Conservation (phyloP, 768 basidiomycete species). For the Amanita molliuscula region DNA sequence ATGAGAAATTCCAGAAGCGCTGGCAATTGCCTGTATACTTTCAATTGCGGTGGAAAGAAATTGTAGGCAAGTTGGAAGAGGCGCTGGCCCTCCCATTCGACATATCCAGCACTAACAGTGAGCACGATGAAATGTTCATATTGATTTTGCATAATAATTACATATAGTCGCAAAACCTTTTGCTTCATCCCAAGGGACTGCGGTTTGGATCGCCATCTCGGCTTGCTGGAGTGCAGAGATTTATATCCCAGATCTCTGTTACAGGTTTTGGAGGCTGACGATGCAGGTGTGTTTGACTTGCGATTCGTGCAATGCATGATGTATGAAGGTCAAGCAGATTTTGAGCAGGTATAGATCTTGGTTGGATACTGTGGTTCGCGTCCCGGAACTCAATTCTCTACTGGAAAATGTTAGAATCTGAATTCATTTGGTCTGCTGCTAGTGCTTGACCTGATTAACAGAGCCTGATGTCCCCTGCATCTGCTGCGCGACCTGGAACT, state of each 20-base stretch:
- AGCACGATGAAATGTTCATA: constrained; percentile 3
- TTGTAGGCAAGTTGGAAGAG: constrained; percentile 69
- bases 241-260: constrained; percentile 71
- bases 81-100: constrained; percentile 37
- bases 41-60: constrained; percentile 95
- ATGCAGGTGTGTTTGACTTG: constrained; percentile 54
- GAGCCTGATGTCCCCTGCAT: constrained; percentile 11
- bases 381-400: constrained; percentile 11
- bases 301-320: neutral
- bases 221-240: constrained; percentile 84
- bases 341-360: constrained; percentile 71
- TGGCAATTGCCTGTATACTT: constrained; percentile 99
- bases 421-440: neutral
- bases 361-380: constrained; percentile 49
- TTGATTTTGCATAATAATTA: constrained; percentile 7
- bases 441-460: neutral
- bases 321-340: constrained; percentile 40
- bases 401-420: neutral
- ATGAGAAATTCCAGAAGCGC: constrained; percentile 61
- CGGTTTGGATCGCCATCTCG: constrained; percentile 62
- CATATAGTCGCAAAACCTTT: constrained; percentile 28
- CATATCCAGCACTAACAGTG: constrained; percentile 31
- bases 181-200: constrained; percentile 52
- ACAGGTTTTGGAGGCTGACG: constrained; percentile 86
- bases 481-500: constrained; percentile 38